These are phyloP conservation scores for Alternaria brassicicola DNA, from an alignment of 2,329 filamentous ascomycete species.

Conservation along the genomic window DNA sequence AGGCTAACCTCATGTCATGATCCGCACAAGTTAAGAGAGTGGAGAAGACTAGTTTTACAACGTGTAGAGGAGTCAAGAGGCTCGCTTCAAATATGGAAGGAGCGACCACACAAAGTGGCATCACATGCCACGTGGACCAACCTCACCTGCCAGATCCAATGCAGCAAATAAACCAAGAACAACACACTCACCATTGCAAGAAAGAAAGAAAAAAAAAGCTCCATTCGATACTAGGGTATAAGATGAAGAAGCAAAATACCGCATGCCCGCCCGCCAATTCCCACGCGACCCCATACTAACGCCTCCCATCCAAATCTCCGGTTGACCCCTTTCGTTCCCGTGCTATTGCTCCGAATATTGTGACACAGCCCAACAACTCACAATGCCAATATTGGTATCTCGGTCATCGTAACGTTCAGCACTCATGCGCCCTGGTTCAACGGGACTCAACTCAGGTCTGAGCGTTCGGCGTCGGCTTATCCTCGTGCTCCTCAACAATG, in stretches of 20 bases:
- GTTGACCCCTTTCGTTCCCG: background rate
- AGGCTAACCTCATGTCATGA: no score
- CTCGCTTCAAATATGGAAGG: no score
- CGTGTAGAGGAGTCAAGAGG: no score
- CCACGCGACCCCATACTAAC: background rate
- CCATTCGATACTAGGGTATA: conserved; percentile 22
- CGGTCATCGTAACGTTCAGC: background rate
- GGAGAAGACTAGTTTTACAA: no score
- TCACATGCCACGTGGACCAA: no score
- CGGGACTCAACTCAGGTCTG: background rate
- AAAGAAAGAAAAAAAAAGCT: conserved; percentile 4
- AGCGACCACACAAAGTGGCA: no score
- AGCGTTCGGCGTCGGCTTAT: conserved; percentile 5
- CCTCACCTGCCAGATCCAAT: no score
- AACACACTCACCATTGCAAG: background rate
- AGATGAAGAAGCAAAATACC: conserved; percentile 13
- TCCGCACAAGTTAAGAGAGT: no score
- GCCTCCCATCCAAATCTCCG: background rate
- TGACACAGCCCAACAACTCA: conserved; percentile 3
- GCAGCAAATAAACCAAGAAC: no score
- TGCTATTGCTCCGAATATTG: conserved; percentile 7
- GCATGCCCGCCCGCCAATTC: background rate
- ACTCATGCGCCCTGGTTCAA: background rate
- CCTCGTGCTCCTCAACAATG: conserved; percentile 15
- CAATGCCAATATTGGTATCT: background rate